Conservation (phyloP, 257 asterid genomes). For the Solanum medicagineum region DNA sequence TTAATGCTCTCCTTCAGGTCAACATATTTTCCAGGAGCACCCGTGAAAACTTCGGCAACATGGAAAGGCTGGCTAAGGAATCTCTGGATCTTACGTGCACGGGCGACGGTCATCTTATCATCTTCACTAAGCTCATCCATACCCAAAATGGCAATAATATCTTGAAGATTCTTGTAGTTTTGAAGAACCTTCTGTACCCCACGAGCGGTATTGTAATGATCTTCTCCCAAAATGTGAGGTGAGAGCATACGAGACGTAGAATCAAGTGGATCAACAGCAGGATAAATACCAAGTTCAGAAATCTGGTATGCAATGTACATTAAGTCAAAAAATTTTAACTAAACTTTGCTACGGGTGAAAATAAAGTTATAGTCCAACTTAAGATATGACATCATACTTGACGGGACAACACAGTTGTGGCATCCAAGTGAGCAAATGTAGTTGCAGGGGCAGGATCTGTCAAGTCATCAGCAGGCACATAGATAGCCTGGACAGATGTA, state of each 20-base stretch:
- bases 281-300: conserved; percentile 98
- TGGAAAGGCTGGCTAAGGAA: conserved; percentile 99
- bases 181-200: conserved; percentile 97
- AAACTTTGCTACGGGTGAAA: not conserved
- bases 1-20: conserved; percentile 87
- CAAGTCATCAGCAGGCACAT: conserved; percentile 99
- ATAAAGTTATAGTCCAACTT: not conserved
- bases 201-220: conserved; percentile 94
- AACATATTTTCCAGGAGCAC: conserved; percentile 94
- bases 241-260: conserved; percentile 99
- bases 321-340: not conserved
- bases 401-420: conserved; percentile 97
- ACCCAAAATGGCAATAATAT: conserved; percentile 96
- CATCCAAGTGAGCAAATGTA: conserved; percentile 99
- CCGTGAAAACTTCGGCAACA: conserved; percentile 98
- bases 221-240: conserved; percentile 93
- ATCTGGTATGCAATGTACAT: conserved; percentile 25
- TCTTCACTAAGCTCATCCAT: conserved; percentile 99
- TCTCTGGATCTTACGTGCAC: conserved; percentile 35
- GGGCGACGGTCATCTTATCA: conserved; percentile 96
- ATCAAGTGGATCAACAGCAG: conserved; percentile 96
- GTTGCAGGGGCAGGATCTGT: conserved; percentile 99
- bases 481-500: conserved; percentile 96
- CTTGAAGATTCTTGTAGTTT: conserved; percentile 96
- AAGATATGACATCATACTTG: conserved; percentile 23